Conservation (phyloP, 495 filamentous ascomycete species). For the Cercophora newfieldiana region DNA sequence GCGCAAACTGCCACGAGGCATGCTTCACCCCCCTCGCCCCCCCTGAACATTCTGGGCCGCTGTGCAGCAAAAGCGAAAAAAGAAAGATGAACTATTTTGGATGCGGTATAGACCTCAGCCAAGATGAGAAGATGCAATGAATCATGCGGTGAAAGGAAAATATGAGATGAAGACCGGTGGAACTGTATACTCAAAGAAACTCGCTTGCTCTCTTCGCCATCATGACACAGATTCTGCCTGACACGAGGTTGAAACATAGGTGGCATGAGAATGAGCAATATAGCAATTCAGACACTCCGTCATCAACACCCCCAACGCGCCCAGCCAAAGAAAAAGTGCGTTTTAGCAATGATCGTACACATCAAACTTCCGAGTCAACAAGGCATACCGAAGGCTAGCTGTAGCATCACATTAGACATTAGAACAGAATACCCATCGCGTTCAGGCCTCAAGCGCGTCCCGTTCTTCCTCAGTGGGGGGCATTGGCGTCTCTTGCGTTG, state of each 20-base stretch:
- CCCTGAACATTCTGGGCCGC: too few relatives aligned
- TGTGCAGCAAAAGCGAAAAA: too few relatives aligned
- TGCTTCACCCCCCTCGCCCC: too few relatives aligned
- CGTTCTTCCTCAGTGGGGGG: conserved; percentile 43
- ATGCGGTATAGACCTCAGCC: too few relatives aligned
- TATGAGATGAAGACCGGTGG: not conserved
- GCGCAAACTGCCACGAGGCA: too few relatives aligned
- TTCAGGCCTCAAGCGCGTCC: conserved; percentile 42
- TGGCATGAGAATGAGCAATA: not conserved
- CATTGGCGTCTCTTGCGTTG: conserved; percentile 36
- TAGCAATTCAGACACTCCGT: not conserved
- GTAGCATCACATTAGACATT: conserved; percentile 22
- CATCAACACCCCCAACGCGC: not conserved
- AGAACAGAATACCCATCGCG: conserved; percentile 3
- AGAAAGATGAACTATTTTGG: not conserved
- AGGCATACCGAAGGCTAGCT: not conserved
- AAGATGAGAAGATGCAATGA: not conserved
- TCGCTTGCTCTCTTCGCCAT: not conserved
- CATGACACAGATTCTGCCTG: too few relatives aligned
- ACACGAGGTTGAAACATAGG: not conserved
- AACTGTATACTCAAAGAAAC: not conserved
- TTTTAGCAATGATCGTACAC: conserved; percentile 7
- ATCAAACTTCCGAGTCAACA: not conserved
- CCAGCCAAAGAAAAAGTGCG: not conserved
- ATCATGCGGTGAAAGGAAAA: not conserved